These are phyloP conservation scores for Rosa chinensis DNA, from an alignment of 306 rosid species.

Conservation along the genomic window DNA sequence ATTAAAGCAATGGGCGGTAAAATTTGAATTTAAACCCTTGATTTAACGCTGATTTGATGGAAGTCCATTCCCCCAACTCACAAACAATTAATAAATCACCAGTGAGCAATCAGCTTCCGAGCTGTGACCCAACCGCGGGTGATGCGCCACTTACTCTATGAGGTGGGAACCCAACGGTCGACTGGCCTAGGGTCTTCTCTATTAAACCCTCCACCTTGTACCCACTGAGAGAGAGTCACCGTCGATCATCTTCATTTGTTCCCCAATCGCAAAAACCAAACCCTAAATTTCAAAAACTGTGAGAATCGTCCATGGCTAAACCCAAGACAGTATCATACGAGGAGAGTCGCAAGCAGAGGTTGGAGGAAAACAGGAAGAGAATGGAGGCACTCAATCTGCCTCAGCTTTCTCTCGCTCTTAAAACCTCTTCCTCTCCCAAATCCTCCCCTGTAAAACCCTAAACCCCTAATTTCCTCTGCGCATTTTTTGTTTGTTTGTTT, in stretches of 20 bases:
- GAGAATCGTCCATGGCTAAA: constrained; percentile 34
- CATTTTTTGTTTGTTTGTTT: background rate
- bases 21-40: constrained; percentile 12
- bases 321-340: constrained; percentile 27
- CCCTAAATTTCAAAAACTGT: background rate
- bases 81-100: background rate
- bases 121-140: background rate
- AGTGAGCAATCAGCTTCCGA: background rate
- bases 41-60: background rate
- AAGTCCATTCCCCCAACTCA: background rate
- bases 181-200: background rate
- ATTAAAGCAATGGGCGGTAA: background rate
- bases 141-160: background rate
- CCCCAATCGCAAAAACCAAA: background rate
- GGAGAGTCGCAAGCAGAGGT: constrained; percentile 45
- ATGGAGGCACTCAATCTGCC: constrained; percentile 55
- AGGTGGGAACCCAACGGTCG: constrained; percentile 14
- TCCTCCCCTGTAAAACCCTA: constrained; percentile 29
- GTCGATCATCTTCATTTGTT: background rate
- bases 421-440: constrained; percentile 33
- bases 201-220: too few species aligned
- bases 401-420: constrained; percentile 39
- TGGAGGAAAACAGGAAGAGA: constrained; percentile 50
- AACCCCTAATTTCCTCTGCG: background rate
- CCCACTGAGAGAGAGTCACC: too few species aligned